Evolutionary conservation across 2,329 filamentous ascomycete species (phyloP), one percentile per base, ranked within the genome.

Genomic region (Aspergillus pseudotamarii): DNA sequence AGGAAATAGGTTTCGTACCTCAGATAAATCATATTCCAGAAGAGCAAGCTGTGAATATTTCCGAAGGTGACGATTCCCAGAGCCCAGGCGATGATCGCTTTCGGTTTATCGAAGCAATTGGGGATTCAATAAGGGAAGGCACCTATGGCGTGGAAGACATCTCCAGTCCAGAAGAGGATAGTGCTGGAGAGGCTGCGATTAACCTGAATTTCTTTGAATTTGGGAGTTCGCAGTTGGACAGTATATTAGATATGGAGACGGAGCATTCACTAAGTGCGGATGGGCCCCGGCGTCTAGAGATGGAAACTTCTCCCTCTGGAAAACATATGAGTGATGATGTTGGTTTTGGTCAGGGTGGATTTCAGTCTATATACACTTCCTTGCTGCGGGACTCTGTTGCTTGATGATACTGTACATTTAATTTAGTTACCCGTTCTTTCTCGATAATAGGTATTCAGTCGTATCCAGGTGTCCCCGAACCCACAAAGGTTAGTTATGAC

Each of bases 401-500:
- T 41, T 41, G 38, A 41, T 10, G 6, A n/a, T 2, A 26, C 3
- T 26, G 26, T 26, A n/a, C 1, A n/a, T n/a, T n/a, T 41, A 41
- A 19, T n/a, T 19, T n/a, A 8, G 2, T n/a, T 10, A 0, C 38
- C 26, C 26, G 5, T 26, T 26, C 26, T 26, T 9, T n/a, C 3
- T 1, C 6, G 2, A 41, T 41, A 4, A n/a, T 41, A 9, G 0
- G 1, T n/a, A 10, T 8, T 41, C 8, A 19, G 3, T 41, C 6
- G 0, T 9, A 36, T n/a, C 16, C 6, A 0, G 3, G 19, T 6
- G 34, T 19, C 38, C 5, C 2, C 16, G 10, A 1, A 10, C 3
- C 6, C 1, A n/a, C 6, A 41, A 2, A 16, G 10, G 2, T 9
- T 41, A 10, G 4, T n/a, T 41, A 1, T 9, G 6, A n/a, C 16